phyloP scores from a whole-genome alignment of 345 rosid species.

The Luvunga scandens region DNA sequence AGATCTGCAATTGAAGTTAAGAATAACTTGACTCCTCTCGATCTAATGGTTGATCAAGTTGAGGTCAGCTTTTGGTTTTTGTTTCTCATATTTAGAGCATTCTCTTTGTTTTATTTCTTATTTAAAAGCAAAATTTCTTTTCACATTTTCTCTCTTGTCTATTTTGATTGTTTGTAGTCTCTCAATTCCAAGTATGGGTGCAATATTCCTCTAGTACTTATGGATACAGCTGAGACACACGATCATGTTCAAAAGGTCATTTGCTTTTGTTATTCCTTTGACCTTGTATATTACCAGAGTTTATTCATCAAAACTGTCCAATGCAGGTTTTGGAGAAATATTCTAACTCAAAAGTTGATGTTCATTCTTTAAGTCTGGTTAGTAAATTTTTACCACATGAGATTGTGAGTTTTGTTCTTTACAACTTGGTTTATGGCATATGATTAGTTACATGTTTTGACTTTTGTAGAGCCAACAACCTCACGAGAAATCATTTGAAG shows the following conservation, averaged over 20 bases:
- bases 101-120: neutral
- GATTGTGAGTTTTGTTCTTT: neutral
- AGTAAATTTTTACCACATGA: neutral
- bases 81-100: neutral
- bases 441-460: neutral
- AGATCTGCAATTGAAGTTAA: conserved; percentile 49
- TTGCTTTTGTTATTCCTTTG: conserved; percentile 9
- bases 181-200: conserved; percentile 54
- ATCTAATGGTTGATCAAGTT: conserved; percentile 43
- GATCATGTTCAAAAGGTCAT: conserved; percentile 43
- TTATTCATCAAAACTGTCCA: conserved; percentile 18
- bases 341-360: conserved; percentile 34
- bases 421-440: neutral
- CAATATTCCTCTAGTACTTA: conserved; percentile 44
- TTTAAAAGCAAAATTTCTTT: neutral
- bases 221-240: conserved; percentile 36
- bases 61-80: conserved; percentile 30
- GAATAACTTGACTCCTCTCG: conserved; percentile 43
- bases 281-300: neutral
- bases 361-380: conserved; percentile 44
- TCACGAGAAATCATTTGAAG: conserved; percentile 14
- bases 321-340: conserved; percentile 48
- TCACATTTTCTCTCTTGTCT: neutral
- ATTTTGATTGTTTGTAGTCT: conserved; percentile 30
- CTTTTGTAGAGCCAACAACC: conserved; percentile 22